A percentile compares a stretch with the other conserved stretches of the same genome.
These are phyloP conservation scores for Arctium minus DNA, from an alignment of 129 eudicot species.

Conservation along the genomic window DNA sequence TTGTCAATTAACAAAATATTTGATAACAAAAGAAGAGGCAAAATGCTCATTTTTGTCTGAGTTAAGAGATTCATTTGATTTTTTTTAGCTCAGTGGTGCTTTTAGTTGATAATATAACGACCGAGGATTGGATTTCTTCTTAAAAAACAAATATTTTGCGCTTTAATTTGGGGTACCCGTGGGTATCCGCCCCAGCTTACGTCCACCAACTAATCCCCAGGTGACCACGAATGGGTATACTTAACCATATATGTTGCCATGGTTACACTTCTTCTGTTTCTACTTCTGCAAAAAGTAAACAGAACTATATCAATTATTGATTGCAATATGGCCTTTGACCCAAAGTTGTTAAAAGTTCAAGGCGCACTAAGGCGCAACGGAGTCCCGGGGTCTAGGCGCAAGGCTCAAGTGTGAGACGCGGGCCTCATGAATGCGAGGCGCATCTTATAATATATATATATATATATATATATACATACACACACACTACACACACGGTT, in stretches of 20 bases:
- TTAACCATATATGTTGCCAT: background rate
- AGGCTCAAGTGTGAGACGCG: too few relatives aligned
- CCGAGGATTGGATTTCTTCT: background rate
- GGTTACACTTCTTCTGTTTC: background rate
- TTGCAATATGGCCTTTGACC: background rate
- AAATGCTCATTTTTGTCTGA: background rate
- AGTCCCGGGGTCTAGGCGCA: too few relatives aligned
- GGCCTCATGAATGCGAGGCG: too few relatives aligned
- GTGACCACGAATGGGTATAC: background rate
- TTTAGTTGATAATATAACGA: background rate
- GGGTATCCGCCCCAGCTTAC: too few relatives aligned
- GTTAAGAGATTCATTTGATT: background rate
- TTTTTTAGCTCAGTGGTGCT: background rate
- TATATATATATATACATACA: too few relatives aligned
- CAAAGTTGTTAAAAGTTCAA: too few relatives aligned
- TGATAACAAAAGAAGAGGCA: background rate
- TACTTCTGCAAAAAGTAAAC: background rate
- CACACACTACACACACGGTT: too few relatives aligned
- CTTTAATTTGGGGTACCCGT: background rate
- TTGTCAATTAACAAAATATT: background rate
- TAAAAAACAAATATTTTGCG: background rate
- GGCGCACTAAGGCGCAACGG: too few relatives aligned
- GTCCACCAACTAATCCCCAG: too few relatives aligned
- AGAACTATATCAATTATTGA: too few relatives aligned
- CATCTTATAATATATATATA: too few relatives aligned